These are phyloP conservation scores for Capronia americana DNA, from an alignment of 2,329 filamentous ascomycete genomes.

Conservation along the genomic window DNA sequence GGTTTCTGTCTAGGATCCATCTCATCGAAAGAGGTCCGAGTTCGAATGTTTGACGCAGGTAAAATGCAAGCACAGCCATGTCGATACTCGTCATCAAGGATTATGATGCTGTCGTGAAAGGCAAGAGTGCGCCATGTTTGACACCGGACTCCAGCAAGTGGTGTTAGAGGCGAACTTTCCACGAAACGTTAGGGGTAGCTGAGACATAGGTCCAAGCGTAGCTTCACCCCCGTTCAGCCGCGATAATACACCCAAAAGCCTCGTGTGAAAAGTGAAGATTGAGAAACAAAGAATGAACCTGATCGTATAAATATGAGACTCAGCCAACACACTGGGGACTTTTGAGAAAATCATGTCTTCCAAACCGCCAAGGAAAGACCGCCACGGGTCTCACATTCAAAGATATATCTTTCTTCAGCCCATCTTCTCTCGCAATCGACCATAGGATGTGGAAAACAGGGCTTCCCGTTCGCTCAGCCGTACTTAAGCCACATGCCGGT, in stretches of 20 bases:
- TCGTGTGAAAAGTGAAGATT: background rate
- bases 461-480: background rate
- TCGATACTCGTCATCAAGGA: background rate
- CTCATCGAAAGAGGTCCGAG: background rate
- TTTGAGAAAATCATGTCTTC: background rate
- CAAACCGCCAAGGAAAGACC: background rate
- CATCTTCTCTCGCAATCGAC: background rate
- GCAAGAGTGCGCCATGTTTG: background rate
- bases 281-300: background rate
- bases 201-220: background rate
- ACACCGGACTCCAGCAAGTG: background rate
- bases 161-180: background rate
- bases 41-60: background rate
- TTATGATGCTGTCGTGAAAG: background rate
- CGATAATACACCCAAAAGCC: background rate
- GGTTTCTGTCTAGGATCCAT: background rate
- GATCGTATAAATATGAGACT: background rate
- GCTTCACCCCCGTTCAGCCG: background rate
- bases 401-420: background rate
- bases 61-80: background rate
- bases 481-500: background rate
- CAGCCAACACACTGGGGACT: background rate
- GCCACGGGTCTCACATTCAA: background rate
- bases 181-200: background rate
- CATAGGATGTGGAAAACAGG: background rate